These are phyloP conservation scores for Arabidopsis lyrata DNA, from an alignment of 441 rosid genomes.

Conservation along the genomic window DNA sequence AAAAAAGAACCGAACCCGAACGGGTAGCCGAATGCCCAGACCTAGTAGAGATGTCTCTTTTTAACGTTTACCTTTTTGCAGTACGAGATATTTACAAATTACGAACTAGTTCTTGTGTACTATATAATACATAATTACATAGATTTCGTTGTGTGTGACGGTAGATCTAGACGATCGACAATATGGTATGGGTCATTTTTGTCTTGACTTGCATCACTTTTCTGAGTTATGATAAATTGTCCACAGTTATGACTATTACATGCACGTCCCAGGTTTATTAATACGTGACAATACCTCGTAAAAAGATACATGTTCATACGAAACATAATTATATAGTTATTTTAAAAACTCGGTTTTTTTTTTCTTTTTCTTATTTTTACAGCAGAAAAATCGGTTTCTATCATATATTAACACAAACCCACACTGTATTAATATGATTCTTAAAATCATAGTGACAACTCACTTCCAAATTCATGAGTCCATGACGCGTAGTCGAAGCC, in stretches of 20 bases:
- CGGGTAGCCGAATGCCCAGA: too few relatives aligned
- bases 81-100: background rate
- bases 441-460: background rate
- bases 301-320: slow-evolving; percentile 1
- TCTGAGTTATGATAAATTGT: slow-evolving; percentile 8
- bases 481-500: slow-evolving; percentile 16
- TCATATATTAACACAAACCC: slow-evolving; percentile 9
- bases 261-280: slow-evolving; percentile 33
- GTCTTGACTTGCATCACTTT: slow-evolving; percentile 39
- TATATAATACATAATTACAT: background rate
- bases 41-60: background rate
- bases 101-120: background rate
- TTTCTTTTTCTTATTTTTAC: background rate
- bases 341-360: background rate
- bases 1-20: too few relatives aligned
- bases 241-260: slow-evolving; percentile 28
- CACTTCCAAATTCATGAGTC: background rate
- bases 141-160: slow-evolving; percentile 16
- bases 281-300: slow-evolving; percentile 26
- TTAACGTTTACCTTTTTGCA: background rate
- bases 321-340: background rate
- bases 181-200: slow-evolving; percentile 30
- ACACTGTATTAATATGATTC: background rate
- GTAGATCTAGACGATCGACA: slow-evolving; percentile 23
- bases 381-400: background rate